These are phyloP conservation scores for Fusarium guadeloupense DNA, from an alignment of 2,329 filamentous ascomycete species.

Conservation along the genomic window DNA sequence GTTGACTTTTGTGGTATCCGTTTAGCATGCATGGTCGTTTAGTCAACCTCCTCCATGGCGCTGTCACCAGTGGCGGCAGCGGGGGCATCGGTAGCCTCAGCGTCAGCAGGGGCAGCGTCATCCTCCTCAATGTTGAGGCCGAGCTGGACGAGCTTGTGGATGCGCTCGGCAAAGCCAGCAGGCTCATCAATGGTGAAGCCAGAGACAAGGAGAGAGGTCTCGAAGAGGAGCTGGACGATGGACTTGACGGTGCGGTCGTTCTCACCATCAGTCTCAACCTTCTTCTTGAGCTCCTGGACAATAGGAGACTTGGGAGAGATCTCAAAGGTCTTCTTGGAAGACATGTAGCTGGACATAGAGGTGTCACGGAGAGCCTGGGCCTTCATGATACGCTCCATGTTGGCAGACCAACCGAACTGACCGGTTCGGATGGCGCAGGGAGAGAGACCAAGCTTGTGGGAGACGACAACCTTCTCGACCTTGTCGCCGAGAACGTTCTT, in stretches of 20 bases:
- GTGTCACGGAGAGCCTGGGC: constrained; percentile 99
- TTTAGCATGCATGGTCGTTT: constrained; percentile 54
- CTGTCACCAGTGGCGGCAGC: constrained; percentile 76
- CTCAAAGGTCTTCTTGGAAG: constrained; percentile 99
- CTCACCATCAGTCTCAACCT: constrained; percentile 97
- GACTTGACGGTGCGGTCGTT: constrained; percentile 99
- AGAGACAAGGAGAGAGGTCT: constrained; percentile 97
- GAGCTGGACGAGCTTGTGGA: constrained; percentile 99
- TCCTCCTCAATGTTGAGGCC: constrained; percentile 97
- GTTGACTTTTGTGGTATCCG: constrained; percentile 53
- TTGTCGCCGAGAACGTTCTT: constrained; percentile 99
- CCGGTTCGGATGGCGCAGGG: constrained; percentile 99
- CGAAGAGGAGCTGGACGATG: constrained; percentile 97
- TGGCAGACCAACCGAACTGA: constrained; percentile 99
- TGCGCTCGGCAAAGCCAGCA: constrained; percentile 96
- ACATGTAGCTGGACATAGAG: constrained; percentile 99
- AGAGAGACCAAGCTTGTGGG: constrained; percentile 92
- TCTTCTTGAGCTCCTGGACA: constrained; percentile 99
- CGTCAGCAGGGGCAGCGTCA: constrained; percentile 74
- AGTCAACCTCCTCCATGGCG: constrained; percentile 99
- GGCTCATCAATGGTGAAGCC: constrained; percentile 99
- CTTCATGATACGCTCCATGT: constrained; percentile 99
- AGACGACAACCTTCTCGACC: constrained; percentile 99
- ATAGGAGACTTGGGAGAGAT: constrained; percentile 99
- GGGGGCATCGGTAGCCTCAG: constrained; percentile 63